Evolutionary conservation across 768 basidiomycete species (phyloP), one percentile per base, ranked within the genome.

Genomic region (Tulasnella sp.): DNA sequence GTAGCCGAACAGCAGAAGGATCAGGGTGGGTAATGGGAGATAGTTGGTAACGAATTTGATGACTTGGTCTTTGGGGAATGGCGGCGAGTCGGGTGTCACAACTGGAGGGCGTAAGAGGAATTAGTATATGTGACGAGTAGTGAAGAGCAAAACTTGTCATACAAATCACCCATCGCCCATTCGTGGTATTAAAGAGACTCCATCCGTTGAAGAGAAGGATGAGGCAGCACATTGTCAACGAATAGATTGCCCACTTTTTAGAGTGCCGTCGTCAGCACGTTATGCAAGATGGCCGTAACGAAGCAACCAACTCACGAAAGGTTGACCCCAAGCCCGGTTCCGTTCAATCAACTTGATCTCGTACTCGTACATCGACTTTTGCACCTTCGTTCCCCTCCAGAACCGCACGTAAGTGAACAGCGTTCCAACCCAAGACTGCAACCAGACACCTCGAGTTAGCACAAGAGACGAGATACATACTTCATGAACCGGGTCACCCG

Each of bases 1-100:
- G 75, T 79, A 79, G 22, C 79, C 78, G 58, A 79, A 79, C 9
- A 79, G 38, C 29, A 77, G 71, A 14, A 79, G 76, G n/a, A 79
- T 69, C 39, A 79, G 76, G n/a, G 77, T 31, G 1, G 79, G 79
- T 42, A 74, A 31, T 17, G 68, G 71, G 22, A 78, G 39, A 29
- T 77, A 78, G 8, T 73, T 74, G 40, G 77, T 78, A 11, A 78
- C 54, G 75, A 78, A 78, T 31, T 73, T 71, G 36, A 70, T 37
- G 1, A 78, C 74, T 42, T 77, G 70, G 45, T 77, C 42, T 29
- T 58, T 40, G 25, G 49, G 67, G 77, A 67, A 72, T 31, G 73
- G 49, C 11, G 69, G 40, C 1, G 69, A 70, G 37, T 70, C 69
- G 22, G 69, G 36, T 34, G 29, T 42, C 17, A 36, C n/a, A 14